Base-by-base conservation (phyloP, 2,329 filamentous ascomycete genomes). In the Neonectria magnoliae region DNA sequence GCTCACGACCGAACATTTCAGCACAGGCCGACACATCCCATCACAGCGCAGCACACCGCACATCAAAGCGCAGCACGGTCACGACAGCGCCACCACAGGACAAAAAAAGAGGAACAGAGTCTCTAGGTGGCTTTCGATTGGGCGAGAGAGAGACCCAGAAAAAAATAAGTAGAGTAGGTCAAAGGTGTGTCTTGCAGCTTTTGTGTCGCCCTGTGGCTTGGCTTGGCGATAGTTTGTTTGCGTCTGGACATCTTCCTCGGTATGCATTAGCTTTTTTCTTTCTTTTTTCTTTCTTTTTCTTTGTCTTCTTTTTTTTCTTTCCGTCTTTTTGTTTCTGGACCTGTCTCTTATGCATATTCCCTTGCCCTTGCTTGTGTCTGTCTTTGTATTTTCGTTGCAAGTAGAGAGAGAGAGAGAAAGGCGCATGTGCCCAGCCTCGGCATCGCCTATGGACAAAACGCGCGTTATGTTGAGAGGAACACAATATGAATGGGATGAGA, bases 1-100 rank as follows among this genome's bases (percentile, higher is more conserved):
- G 73, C 79, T 77, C 77, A 78, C 78, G 76, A 79, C 78, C 47
- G 79, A 78, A 82, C 76, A 81, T 81, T 79, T 83, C 80, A 82
- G 80, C 78, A 82, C 80, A 80, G 77, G 73, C 63, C 65, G 62
- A 62, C 67, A 69, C 67, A 68, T 66, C 59, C 64, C 67, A 69
- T 68, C 71, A 72, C 69, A 70, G 50, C 59, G 45, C 42, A 42
- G 25, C 67, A 69, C 67, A 68, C 44, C 47, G 57, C 62, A 57
- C 42, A 42, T 25, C 22, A 25, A 25, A 25, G 25, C 61, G 51
- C 56, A 50, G 61, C 62, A 57, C 55, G 18, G 51, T 54, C 56
- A 55, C 50, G 55, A 57, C 38, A 51, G 56, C 50, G 38, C 44
- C 14, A 11, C 20, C 42, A 51, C 51, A 16, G 25, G 20, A 2